phyloP scores from a whole-genome alignment of 2,329 filamentous ascomycete species.

The Talaromyces sp. region DNA sequence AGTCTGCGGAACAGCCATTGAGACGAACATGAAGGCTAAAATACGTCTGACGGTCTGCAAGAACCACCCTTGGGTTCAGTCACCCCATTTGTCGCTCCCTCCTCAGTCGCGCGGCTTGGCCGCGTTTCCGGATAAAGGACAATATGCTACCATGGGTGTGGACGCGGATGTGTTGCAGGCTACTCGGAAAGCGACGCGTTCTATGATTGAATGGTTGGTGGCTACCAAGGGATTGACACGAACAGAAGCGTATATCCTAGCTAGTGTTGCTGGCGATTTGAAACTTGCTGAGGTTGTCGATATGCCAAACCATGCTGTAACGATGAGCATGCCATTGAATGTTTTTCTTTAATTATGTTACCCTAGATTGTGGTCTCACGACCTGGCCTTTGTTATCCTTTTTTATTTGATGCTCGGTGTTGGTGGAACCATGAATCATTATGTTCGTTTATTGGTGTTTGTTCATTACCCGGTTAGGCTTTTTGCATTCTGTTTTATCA shows the following conservation, averaged over 20 bases:
- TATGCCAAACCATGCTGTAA: slow-evolving; percentile 53
- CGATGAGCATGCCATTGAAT: slow-evolving; percentile 49
- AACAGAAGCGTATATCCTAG: slow-evolving; percentile 53
- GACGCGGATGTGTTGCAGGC: slow-evolving; percentile 49
- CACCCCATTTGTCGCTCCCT: slow-evolving; percentile 48
- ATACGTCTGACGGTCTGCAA: slow-evolving; percentile 50
- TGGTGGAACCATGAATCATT: not conserved
- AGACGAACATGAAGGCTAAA: slow-evolving; percentile 51
- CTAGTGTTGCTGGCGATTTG: slow-evolving; percentile 50
- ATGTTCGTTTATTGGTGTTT: not conserved
- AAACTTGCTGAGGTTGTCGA: slow-evolving; percentile 54
- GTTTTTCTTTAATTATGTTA: slow-evolving; percentile 36
- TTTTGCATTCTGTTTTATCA: not conserved
- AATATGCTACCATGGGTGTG: slow-evolving; percentile 49
- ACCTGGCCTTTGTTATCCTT: not conserved
- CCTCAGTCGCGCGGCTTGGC: slow-evolving; percentile 25
- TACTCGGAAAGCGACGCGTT: slow-evolving; percentile 47
- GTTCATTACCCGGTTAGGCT: not conserved
- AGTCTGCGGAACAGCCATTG: slow-evolving; percentile 56
- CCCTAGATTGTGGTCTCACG: not conserved
- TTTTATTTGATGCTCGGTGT: not conserved
- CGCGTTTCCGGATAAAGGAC: slow-evolving; percentile 33
- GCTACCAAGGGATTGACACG: slow-evolving; percentile 45
- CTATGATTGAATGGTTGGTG: slow-evolving; percentile 50
- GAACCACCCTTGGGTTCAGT: slow-evolving; percentile 45